phyloP scores from a whole-genome alignment of 768 basidiomycete genomes.

The Mrakia frigida region DNA sequence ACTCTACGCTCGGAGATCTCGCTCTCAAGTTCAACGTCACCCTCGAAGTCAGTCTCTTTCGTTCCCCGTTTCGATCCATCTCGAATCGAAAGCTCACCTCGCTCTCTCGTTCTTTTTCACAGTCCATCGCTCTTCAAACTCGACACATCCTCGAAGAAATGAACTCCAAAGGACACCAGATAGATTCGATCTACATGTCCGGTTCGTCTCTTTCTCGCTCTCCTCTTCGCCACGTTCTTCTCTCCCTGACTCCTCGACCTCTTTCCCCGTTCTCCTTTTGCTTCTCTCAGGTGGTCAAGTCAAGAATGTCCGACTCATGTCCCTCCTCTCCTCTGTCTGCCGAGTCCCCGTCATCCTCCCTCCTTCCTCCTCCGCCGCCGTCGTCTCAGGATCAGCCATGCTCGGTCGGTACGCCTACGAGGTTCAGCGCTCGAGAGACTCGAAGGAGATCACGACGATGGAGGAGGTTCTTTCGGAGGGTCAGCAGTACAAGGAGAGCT shows the following conservation, averaged over 20 bases:
- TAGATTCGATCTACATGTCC: slow-evolving; percentile 81
- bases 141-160: slow-evolving; percentile 87
- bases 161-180: slow-evolving; percentile 76
- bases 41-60: slow-evolving; percentile 51
- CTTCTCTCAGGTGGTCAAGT: slow-evolving; percentile 67
- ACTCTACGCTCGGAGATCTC: slow-evolving; percentile 68
- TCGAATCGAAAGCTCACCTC: too few species aligned
- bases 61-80: too few species aligned
- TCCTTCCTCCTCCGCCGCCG: slow-evolving; percentile 65
- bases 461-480: slow-evolving; percentile 44
- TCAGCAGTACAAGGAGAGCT: slow-evolving; percentile 55
- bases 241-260: neutral
- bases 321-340: slow-evolving; percentile 80
- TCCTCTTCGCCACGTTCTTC: neutral
- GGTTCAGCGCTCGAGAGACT: slow-evolving; percentile 44
- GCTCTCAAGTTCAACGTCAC: slow-evolving; percentile 86
- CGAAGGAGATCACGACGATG: slow-evolving; percentile 46
- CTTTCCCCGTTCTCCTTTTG: neutral
- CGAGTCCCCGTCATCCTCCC: slow-evolving; percentile 77
- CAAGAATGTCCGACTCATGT: slow-evolving; percentile 81
- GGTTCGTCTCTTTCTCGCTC: slow-evolving; percentile 36
- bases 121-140: slow-evolving; percentile 85
- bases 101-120: too few species aligned
- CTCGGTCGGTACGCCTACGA: slow-evolving; percentile 80
- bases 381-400: slow-evolving; percentile 91